These are phyloP conservation scores for Colletotrichum theobromicola DNA, from an alignment of 2,329 filamentous ascomycete species.

Conservation along the genomic window DNA sequence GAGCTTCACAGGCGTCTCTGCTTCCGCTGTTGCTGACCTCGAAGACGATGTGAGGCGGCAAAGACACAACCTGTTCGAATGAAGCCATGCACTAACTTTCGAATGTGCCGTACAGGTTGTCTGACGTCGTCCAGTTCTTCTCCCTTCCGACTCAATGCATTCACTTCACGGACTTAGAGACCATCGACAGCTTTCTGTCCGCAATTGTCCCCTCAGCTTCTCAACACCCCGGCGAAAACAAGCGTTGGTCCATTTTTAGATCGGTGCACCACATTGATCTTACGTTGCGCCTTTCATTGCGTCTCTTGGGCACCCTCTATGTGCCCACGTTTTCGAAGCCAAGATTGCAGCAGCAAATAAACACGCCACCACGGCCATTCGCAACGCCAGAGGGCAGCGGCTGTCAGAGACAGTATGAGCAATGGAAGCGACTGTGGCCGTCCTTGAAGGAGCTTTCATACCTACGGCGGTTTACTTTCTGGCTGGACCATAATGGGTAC, in stretches of 20 bases:
- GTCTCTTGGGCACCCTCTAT: background rate
- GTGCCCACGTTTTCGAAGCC: background rate
- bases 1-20: background rate
- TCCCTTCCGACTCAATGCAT: background rate
- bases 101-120: too few relatives aligned
- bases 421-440: background rate
- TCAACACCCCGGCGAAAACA: background rate
- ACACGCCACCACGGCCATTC: background rate
- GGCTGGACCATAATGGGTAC: background rate
- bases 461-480: background rate
- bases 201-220: background rate
- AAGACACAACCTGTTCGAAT: too few relatives aligned
- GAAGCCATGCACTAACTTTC: too few relatives aligned
- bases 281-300: background rate
- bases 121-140: background rate
- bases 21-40: background rate
- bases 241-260: background rate
- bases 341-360: accelerated
- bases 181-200: background rate
- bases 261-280: background rate
- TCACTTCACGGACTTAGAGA: background rate
- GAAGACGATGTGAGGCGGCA: background rate
- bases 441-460: background rate
- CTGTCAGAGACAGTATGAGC: background rate
- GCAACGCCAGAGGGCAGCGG: background rate